Base-by-base conservation (phyloP, 2,329 filamentous ascomycete species). In the Ceratocystis ficicola region DNA sequence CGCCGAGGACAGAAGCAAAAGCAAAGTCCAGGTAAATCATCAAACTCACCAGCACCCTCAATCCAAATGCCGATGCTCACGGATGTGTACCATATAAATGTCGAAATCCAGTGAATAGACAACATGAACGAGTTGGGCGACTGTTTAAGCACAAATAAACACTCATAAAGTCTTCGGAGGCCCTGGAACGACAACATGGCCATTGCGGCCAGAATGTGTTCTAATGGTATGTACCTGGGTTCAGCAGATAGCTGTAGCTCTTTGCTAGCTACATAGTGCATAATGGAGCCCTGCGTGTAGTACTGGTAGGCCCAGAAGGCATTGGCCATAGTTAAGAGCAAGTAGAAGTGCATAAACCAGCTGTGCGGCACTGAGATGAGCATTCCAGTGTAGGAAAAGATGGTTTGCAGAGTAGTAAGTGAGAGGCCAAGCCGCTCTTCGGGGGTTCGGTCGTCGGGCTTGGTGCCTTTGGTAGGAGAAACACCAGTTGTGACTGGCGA, bases 321-420 rank as follows among this genome's bases (percentile, higher is more conserved):
- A 0, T 89, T 92, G 67, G 83, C 85, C 1, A 77, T 72, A 3
- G 91, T 76, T 2, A 89, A 93, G 44, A 85, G 74, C 64, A 88
- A 72, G 74, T 99, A 97, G 76, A 96, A 97, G 71, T 94, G 88
- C 55, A 81, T 82, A 75, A 97, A 97, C 86, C 89, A 97, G 68
- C 82, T 82, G 76, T 97, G 94, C 25, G 93, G 91, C 44, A 96
- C 87, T 72, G 83, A 83, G 70, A 76, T 76, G 57, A 75, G 69
- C 1, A 76, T 75, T 67, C 69, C 68, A 3, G 67, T 62, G 57
- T 66, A 68, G 50, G 65, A 44, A 6, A 69, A 10, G 10, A 68
- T 57, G n/a, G 36, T 46, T 32, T 44, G 41, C 12, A 67, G 65
- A 22, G 61, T 10, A 32, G 20, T 48, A 17, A 28, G n/a, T 12